Evolutionary conservation across 2,329 filamentous ascomycete species (phyloP), one percentile per base, ranked within the genome.

Genomic region (Xylaria sp.): DNA sequence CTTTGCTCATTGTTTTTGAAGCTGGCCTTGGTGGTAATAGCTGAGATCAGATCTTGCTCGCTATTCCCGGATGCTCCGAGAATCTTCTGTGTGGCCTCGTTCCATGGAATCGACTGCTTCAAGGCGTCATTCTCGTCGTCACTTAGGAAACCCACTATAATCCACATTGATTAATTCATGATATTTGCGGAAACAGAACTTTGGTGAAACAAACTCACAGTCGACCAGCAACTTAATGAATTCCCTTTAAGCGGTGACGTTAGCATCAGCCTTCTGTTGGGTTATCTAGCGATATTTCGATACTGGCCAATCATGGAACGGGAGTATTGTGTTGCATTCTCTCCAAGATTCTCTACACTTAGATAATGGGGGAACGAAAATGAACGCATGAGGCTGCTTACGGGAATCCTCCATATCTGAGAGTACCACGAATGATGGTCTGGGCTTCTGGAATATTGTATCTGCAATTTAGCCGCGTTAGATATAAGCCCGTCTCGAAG

Each of bases 401-500:
- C 46, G 94, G 94, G 88, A 97, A 97, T 53, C 95, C 94, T 73
- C 89, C 86, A 85, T 96, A 98, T 73, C 95, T 87, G 42, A 97
- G 87, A 36, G 94, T 97, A 71, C 92, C 93, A 60, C 93, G 88
- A 79, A 97, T 85, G 76, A 97, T 89, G 60, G 93, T 97, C 81
- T 97, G 83, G 15, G 93, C 93, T 84, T 98, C 95, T 60, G 94
- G 94, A 77, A 97, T 97, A 81, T 89, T 83, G 87, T 97, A 97
- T 58, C 65, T 67, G 23, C 10, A 15, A 46, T 23, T 53, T 13
- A 31, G 36, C 20, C 28, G 33, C 15, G 38, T 67, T 26, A 67
- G 65, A 26, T 40, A 31, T 59, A n/a, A 49, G 11, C 20, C n/a
- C 31, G 15, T 0, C 26, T 13, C 10, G 11, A 40, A 26, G 13